These are phyloP conservation scores for Phytopythium ostracodes DNA, from an alignment of 352 stramenopile genomes.

Conservation along the genomic window DNA sequence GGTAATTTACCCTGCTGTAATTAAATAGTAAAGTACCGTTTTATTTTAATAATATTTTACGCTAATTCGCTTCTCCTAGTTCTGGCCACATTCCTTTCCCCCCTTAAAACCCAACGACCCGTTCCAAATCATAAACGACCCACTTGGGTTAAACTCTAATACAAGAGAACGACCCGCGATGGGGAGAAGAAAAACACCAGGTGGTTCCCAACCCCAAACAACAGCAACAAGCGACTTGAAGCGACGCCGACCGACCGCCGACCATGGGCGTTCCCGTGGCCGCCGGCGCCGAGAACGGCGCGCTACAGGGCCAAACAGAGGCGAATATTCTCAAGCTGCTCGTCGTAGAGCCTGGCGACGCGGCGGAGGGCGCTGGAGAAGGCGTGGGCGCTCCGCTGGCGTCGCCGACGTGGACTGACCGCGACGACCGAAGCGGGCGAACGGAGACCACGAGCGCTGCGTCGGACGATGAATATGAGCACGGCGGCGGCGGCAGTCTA, in stretches of 20 bases:
- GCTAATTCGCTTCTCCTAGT: too few relatives aligned
- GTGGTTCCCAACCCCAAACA: too few relatives aligned
- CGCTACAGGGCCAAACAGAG: background rate
- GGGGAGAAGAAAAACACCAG: too few relatives aligned
- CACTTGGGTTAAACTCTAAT: too few relatives aligned
- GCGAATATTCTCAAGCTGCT: background rate
- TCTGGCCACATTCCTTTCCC: too few relatives aligned
- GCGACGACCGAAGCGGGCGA: slow-evolving; percentile 2
- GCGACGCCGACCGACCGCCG: background rate
- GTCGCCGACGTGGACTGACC: slow-evolving; percentile 1
- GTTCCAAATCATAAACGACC: too few relatives aligned
- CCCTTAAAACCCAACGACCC: too few relatives aligned
- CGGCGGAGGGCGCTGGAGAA: background rate
- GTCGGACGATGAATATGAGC: background rate
- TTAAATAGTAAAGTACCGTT: too few relatives aligned
- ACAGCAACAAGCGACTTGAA: background rate
- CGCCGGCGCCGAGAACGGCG: background rate
- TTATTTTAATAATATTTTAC: too few relatives aligned
- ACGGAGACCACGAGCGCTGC: slow-evolving; percentile 1
- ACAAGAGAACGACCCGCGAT: too few relatives aligned
- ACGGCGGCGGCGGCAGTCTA: background rate
- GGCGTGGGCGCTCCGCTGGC: background rate
- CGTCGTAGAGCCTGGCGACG: background rate
- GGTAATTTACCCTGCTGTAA: too few relatives aligned
- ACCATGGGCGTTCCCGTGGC: background rate